Evolutionary conservation across 441 rosid species (phyloP), one percentile per base, ranked within the genome.

Genomic region (Adansonia madagascariensis): DNA sequence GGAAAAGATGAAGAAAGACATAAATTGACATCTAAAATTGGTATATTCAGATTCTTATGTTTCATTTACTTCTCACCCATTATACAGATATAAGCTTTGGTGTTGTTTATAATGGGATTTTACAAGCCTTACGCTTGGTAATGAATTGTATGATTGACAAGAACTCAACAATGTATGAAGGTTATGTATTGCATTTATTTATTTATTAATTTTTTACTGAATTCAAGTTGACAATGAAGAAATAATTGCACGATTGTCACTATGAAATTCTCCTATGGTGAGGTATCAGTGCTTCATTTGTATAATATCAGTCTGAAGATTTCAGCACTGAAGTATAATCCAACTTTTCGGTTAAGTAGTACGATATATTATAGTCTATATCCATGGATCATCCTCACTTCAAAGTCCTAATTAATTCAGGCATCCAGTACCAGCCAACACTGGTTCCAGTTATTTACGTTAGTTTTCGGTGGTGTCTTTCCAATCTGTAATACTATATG

Each of bases 301-400:
- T 66, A 18, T 66, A 18, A 43, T 17, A 44, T 66, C 17, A 10
- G n/a, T 18, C 53, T 46, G 69, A 67, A 67, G 72, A 67, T 67
- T 20, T 46, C 39, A 20, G 72, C 55, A 46, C 55, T 22, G 17
- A 20, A 67, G 11, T 59, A 4, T 11, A 47, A 20, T 67, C 55
- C 18, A 67, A 67, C 55, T 11, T 44, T 12, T 8, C 46, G 55
- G 71, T 0, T 22, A 35, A 17, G 60, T 7, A 56, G 18, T 11
- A 57, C 20, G 20, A 18, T 18, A 8, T 57, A 57, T 0, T 57
- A 6, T 59, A 8, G 11, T 68, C 47, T 22, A 8, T 20, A 47
- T 22, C 73, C 73, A 11, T 22, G 55, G 18, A 22, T 68, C 55
- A 46, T 20, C 39, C 4, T 46, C 55, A 18, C 55, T 67, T 67